phyloP scores from a whole-genome alignment of 1,139 yeast species.

The Candida sp. region DNA sequence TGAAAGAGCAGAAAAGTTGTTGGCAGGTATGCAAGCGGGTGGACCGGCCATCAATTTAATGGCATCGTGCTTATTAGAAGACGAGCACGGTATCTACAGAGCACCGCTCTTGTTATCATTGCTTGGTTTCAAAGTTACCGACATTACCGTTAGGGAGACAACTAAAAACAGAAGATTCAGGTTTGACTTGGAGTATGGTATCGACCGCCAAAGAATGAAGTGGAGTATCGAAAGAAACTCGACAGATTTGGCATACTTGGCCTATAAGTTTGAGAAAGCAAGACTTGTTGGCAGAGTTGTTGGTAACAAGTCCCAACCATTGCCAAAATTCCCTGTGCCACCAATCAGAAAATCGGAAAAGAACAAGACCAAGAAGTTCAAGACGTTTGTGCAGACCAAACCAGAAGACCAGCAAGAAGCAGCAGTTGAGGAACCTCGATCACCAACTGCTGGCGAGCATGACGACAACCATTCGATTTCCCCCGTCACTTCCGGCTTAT shows the following conservation, averaged over 20 bases:
- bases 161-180: slow-evolving; percentile 60
- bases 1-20: slow-evolving; percentile 63
- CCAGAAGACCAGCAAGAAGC: neutral
- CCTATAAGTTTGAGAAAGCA: slow-evolving; percentile 64
- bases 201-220: slow-evolving; percentile 75
- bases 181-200: slow-evolving; percentile 86
- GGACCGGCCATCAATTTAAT: slow-evolving; percentile 80
- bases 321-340: slow-evolving; percentile 37
- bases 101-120: slow-evolving; percentile 84
- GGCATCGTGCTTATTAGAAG: slow-evolving; percentile 76
- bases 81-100: slow-evolving; percentile 76
- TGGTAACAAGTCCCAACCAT: slow-evolving; percentile 27
- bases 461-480: slow-evolving; percentile 11
- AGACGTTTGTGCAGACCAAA: slow-evolving; percentile 2
- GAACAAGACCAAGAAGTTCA: slow-evolving; percentile 7
- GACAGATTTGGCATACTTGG: slow-evolving; percentile 71
- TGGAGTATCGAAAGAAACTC: slow-evolving; percentile 84
- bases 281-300: slow-evolving; percentile 20
- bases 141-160: slow-evolving; percentile 42
- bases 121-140: slow-evolving; percentile 67
- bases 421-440: neutral
- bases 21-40: slow-evolving; percentile 71
- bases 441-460: slow-evolving; percentile 5
- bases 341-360: slow-evolving; percentile 22
- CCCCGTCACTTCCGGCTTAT: slow-evolving; percentile 16